Evolutionary conservation across 1,139 yeast genomes (phyloP).

Genomic region (Saccharomyces hybrid): DNA sequence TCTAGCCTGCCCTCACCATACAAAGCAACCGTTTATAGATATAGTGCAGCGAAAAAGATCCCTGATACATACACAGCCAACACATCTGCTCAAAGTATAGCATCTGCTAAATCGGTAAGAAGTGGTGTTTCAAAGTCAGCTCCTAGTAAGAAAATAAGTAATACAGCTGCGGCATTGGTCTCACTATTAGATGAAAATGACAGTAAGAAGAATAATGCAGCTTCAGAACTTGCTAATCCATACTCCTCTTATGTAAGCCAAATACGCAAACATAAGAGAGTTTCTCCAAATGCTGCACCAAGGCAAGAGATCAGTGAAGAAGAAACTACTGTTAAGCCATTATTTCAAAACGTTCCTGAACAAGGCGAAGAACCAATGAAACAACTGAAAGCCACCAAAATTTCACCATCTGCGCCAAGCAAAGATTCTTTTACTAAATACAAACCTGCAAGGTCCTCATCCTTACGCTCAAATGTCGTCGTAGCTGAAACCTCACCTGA

Average conservation of each 20-base stretch:
- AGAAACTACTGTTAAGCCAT: conserved; percentile 7
- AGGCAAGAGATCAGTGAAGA: conserved; percentile 14
- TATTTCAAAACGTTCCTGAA: not conserved
- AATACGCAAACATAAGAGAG: conserved; percentile 22
- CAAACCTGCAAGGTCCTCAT: conserved; percentile 33
- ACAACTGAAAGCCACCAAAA: conserved; percentile 1
- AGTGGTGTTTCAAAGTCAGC: conserved; percentile 2
- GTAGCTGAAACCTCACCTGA: conserved; percentile 15
- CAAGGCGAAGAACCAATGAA: not conserved
- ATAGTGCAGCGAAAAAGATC: conserved; percentile 15
- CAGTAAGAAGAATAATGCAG: conserved; percentile 12
- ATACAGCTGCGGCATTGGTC: conserved; percentile 58
- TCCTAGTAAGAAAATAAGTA: conserved; percentile 39
- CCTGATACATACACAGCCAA: conserved; percentile 8
- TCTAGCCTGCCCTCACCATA: conserved; percentile 61
- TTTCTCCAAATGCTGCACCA: conserved; percentile 3
- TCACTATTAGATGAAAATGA: conserved; percentile 47
- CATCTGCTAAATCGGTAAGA: not conserved
- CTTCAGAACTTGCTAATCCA: conserved; percentile 44
- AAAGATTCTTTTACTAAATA: conserved; percentile 4
- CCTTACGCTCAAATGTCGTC: conserved; percentile 30
- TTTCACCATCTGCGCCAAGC: conserved; percentile 7
- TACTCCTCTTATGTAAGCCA: conserved; percentile 35
- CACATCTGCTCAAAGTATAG: not conserved
- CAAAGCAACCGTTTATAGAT: conserved; percentile 37